A percentile compares a stretch with the other conserved stretches of the same genome.
These are phyloP conservation scores for Verticillium albo-atrum DNA, from an alignment of 2,329 filamentous ascomycete genomes.

Conservation along the genomic window DNA sequence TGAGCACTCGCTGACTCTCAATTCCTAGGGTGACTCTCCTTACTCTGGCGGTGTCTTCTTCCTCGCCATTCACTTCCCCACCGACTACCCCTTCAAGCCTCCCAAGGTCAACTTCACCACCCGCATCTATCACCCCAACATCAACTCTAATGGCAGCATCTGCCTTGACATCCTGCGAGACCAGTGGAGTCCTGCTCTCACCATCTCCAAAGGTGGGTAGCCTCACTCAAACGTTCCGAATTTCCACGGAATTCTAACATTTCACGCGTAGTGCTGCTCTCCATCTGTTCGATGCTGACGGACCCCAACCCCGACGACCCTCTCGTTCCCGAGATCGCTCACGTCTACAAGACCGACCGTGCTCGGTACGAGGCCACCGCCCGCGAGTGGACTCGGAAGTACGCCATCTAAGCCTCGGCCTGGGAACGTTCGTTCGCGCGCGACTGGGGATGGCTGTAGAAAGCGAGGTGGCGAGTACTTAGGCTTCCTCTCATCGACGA, in stretches of 20 bases:
- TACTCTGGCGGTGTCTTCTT: conserved; percentile 99
- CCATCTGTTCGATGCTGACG: conserved; percentile 99
- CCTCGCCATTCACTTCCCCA: conserved; percentile 97
- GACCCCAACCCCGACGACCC: conserved; percentile 99
- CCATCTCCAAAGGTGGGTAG: conserved; percentile 87
- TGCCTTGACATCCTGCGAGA: conserved; percentile 97
- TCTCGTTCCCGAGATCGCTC: conserved; percentile 96
- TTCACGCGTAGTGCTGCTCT: conserved; percentile 70
- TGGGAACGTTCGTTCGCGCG: conserved; percentile 10
- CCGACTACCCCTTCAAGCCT: conserved; percentile 99
- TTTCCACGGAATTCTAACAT: conserved; percentile 1
- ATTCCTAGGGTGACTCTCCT: conserved; percentile 77
- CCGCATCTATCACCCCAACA: conserved; percentile 99
- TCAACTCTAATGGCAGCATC: conserved; percentile 99
- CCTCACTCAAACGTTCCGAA: neutral
- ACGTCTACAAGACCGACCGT: conserved; percentile 99
- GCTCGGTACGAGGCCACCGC: conserved; percentile 94
- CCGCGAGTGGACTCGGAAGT: conserved; percentile 98
- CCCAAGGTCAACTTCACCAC: conserved; percentile 99
- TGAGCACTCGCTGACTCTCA: neutral
- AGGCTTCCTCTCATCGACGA: conserved; percentile 9
- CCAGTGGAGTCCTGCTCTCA: conserved; percentile 98
- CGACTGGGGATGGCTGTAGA: conserved; percentile 1
- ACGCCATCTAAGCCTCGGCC: conserved; percentile 68
- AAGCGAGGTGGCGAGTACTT: conserved; percentile 2